Evolutionary conservation across 1,284 basidiomycete species (phyloP).

Genomic region (Amylostereum chailletii): DNA sequence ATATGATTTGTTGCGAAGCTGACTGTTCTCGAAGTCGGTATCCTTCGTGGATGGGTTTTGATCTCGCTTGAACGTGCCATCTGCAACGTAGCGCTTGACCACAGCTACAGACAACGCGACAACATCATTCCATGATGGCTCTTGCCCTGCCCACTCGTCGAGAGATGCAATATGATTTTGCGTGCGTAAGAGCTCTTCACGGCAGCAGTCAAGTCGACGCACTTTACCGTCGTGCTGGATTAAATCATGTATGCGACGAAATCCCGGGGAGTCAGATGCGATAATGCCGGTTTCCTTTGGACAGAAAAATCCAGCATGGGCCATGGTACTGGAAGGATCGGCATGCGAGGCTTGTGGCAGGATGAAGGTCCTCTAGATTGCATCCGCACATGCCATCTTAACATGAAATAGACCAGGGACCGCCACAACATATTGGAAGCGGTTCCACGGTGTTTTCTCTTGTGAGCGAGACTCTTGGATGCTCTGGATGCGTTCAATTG

Average conservation of each 20-base stretch:
- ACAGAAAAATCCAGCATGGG: slow-evolving; percentile 15
- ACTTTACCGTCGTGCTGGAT: slow-evolving; percentile 21
- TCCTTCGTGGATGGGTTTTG: slow-evolving; percentile 16
- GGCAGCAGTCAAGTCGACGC: slow-evolving; percentile 17
- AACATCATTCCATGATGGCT: slow-evolving; percentile 16
- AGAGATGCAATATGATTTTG: slow-evolving; percentile 2
- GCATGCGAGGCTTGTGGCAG: not conserved
- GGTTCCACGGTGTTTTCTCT: slow-evolving; percentile 12
- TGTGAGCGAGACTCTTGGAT: slow-evolving; percentile 3
- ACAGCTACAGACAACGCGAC: slow-evolving; percentile 13
- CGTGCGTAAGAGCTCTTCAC: slow-evolving; percentile 1
- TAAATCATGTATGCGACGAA: slow-evolving; percentile 26
- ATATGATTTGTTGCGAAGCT: slow-evolving; percentile 20
- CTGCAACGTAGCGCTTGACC: slow-evolving; percentile 13
- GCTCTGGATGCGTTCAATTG: slow-evolving; percentile 11
- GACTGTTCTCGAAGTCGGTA: slow-evolving; percentile 21
- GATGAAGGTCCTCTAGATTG: slow-evolving; percentile 17
- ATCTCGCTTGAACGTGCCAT: not conserved
- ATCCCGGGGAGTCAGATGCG: slow-evolving; percentile 20
- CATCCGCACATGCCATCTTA: slow-evolving; percentile 25
- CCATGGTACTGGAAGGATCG: slow-evolving; percentile 12
- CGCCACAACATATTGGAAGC: slow-evolving; percentile 17
- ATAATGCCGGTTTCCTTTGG: slow-evolving; percentile 23
- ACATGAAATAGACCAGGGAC: slow-evolving; percentile 23
- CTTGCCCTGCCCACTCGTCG: slow-evolving; percentile 14